Evolutionary conservation across 768 basidiomycete genomes (phyloP).

Genomic region (Hygrocybe punicea): DNA sequence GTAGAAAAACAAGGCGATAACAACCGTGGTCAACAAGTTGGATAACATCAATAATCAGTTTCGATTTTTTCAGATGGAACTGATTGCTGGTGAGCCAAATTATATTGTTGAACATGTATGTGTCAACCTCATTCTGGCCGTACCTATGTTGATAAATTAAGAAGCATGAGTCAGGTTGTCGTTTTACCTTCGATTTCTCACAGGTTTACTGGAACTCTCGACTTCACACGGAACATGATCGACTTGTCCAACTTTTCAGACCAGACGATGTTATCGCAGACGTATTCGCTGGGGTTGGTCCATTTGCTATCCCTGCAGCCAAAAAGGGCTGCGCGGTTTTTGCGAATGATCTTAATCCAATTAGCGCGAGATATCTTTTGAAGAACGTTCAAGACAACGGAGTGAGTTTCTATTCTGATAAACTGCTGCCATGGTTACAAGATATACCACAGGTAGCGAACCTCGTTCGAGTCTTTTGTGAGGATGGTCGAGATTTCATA

Average conservation of each 20-base stretch:
- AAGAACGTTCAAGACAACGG: constrained; percentile 74
- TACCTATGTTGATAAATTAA: neutral
- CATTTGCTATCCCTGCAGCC: constrained; percentile 90
- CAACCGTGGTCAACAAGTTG: constrained; percentile 94
- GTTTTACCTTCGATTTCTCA: constrained; percentile 91
- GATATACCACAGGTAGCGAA: constrained; percentile 55
- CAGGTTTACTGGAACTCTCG: constrained; percentile 99
- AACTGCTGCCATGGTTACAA: neutral
- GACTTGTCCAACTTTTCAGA: constrained; percentile 71
- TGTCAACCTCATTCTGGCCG: constrained; percentile 4
- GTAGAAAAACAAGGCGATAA: constrained; percentile 81
- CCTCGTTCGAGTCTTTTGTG: constrained; percentile 67
- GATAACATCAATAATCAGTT: constrained; percentile 81
- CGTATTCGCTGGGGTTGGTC: constrained; percentile 96
- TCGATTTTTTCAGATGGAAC: constrained; percentile 94
- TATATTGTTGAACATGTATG: constrained; percentile 84
- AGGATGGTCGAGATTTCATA: constrained; percentile 89
- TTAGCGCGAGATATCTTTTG: constrained; percentile 71
- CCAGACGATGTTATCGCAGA: constrained; percentile 83
- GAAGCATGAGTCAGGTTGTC: constrained; percentile 81
- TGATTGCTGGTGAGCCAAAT: constrained; percentile 86
- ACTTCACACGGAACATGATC: constrained; percentile 84
- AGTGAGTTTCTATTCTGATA: constrained; percentile 44
- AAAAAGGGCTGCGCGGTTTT: constrained; percentile 87
- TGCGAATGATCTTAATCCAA: constrained; percentile 93